phyloP scores from a whole-genome alignment of 108 stramenopile species.

The Pseudonitzschia multistriata region DNA sequence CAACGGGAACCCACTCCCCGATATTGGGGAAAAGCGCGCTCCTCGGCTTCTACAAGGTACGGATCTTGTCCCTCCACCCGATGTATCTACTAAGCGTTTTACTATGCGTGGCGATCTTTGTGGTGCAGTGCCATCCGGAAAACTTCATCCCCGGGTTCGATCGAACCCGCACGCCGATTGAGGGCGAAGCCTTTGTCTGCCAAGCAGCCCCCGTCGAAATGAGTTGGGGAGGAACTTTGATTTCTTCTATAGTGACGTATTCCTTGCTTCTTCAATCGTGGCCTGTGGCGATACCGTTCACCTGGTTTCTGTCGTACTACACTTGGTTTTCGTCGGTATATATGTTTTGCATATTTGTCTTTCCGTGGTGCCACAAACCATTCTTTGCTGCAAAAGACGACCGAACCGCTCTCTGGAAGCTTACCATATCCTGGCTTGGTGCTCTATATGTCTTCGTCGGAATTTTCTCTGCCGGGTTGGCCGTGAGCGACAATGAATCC shows the following conservation, averaged over 20 bases:
- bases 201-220: constrained; percentile 4
- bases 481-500: background rate
- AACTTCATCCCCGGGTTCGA: background rate
- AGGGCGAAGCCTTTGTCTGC: constrained; percentile 9
- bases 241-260: constrained; percentile 8
- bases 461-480: background rate
- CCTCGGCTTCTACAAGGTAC: background rate
- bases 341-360: constrained; percentile 12
- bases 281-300: constrained; percentile 2
- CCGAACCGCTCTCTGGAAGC: constrained; percentile 3
- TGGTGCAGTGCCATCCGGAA: constrained; percentile 2
- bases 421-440: constrained; percentile 5
- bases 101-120: background rate
- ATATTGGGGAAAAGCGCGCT: background rate
- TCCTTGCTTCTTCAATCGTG: constrained; percentile 8
- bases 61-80: constrained; percentile 9
- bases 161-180: background rate
- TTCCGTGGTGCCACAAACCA: constrained; percentile 16
- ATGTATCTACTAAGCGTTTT: constrained; percentile 12
- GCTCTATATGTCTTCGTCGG: background rate
- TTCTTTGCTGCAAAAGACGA: background rate
- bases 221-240: background rate
- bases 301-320: constrained; percentile 15
- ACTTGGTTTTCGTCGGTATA: constrained; percentile 20
- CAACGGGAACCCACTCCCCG: background rate